These are phyloP conservation scores for Herpetomonas tarakana DNA, from an alignment of 208 protist species.

Conservation along the genomic window DNA sequence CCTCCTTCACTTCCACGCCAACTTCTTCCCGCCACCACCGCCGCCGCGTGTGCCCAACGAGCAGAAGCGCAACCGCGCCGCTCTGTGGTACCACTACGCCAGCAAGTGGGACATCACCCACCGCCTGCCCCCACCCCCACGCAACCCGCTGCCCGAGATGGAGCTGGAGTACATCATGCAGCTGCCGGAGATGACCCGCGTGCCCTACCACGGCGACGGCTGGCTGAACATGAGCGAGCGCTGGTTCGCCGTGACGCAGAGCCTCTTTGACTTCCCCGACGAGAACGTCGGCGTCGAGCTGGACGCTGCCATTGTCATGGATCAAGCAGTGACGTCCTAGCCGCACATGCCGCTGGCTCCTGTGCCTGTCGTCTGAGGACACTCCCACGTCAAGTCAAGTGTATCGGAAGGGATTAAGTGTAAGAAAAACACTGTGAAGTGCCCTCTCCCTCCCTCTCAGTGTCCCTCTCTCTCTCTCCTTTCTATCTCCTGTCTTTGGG, in stretches of 20 bases:
- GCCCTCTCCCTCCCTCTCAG: too few relatives aligned
- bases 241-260: conserved; percentile 61
- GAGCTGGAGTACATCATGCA: conserved; percentile 48
- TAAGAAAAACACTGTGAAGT: too few relatives aligned
- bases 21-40: conserved; percentile 77
- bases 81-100: conserved; percentile 78
- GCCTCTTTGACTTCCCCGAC: conserved; percentile 67
- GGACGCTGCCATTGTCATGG: conserved; percentile 29
- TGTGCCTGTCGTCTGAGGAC: too few relatives aligned
- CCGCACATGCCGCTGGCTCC: too few relatives aligned
- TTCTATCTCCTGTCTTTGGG: too few relatives aligned
- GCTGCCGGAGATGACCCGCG: conserved; percentile 40
- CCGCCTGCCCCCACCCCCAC: conserved; percentile 70
- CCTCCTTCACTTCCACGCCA: conserved; percentile 75
- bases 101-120: conserved; percentile 83
- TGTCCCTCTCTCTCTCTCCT: background rate
- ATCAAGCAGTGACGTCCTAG: conserved; percentile 30
- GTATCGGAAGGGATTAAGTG: background rate
- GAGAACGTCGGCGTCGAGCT: conserved; percentile 41
- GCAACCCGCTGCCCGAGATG: conserved; percentile 77
- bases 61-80: conserved; percentile 42
- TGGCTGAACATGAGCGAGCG: conserved; percentile 65
- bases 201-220: conserved; percentile 66
- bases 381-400: too few relatives aligned
- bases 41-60: conserved; percentile 42